Evolutionary conservation across 2,329 filamentous ascomycete genomes (phyloP).

Genomic region (Coniella vitis): DNA sequence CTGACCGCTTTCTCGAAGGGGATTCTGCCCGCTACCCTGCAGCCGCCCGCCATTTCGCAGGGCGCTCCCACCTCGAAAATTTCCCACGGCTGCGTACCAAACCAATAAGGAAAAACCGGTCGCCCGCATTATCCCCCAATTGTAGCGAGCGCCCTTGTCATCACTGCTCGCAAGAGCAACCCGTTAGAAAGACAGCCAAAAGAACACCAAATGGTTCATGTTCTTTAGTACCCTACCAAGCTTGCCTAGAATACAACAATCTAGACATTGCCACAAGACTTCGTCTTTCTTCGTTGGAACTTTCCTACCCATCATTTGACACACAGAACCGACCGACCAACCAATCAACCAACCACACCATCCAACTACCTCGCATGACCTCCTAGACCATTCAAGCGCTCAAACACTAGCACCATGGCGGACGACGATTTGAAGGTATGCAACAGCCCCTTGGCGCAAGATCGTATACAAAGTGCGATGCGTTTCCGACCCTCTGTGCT

Average conservation of each 20-base stretch:
- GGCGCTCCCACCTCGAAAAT: conserved; percentile 10
- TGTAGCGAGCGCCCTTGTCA: conserved; percentile 18
- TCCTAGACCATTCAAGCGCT: not conserved
- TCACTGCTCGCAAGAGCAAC: not conserved
- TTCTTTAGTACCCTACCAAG: no score
- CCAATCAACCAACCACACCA: no score
- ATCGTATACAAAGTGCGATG: no score
- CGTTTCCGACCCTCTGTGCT: no score
- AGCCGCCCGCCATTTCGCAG: not conserved
- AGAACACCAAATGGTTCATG: no score
- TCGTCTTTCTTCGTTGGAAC: no score
- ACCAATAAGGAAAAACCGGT: conserved; percentile 4
- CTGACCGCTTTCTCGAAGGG: not conserved
- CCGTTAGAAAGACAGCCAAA: no score
- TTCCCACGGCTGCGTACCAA: conserved; percentile 7
- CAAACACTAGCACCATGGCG: conserved; percentile 17
- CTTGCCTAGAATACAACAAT: no score
- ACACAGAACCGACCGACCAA: no score
- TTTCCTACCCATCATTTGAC: no score
- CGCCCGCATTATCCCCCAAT: not conserved
- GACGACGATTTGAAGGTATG: conserved; percentile 24
- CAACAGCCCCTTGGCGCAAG: no score
- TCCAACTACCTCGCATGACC: not conserved
- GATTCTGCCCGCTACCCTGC: not conserved
- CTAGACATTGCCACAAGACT: no score